These are phyloP conservation scores for Macrocybe gigantea DNA, from an alignment of 768 basidiomycete species.

Conservation along the genomic window DNA sequence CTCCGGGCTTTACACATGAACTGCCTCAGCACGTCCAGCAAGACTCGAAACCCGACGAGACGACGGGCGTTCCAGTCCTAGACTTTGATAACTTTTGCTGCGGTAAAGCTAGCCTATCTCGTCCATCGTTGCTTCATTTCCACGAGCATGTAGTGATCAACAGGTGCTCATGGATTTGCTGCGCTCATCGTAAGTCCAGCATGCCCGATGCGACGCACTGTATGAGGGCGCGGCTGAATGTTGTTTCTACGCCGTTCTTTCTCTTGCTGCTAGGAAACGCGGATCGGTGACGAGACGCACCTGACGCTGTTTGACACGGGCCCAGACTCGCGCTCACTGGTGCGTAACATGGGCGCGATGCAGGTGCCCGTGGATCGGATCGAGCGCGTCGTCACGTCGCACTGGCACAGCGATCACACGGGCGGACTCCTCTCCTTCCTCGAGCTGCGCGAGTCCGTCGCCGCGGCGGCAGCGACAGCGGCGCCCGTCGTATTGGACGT, in stretches of 20 bases:
- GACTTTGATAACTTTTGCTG: conserved; percentile 71
- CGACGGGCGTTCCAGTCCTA: conserved; percentile 52
- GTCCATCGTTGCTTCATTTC: background rate
- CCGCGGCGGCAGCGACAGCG: conserved; percentile 24
- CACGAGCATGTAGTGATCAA: background rate
- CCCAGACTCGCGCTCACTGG: conserved; percentile 68
- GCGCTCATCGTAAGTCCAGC: conserved; percentile 56
- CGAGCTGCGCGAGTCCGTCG: conserved; percentile 28
- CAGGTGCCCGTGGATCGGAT: conserved; percentile 47
- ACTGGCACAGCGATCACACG: conserved; percentile 78
- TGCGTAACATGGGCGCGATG: conserved; percentile 65
- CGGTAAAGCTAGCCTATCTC: conserved; percentile 16
- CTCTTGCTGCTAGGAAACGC: conserved; percentile 43
- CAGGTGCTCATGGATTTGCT: conserved; percentile 84
- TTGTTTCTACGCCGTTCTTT: no score
- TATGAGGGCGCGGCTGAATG: background rate
- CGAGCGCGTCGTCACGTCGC: conserved; percentile 62
- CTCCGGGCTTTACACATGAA: conserved; percentile 75
- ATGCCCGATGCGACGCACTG: background rate
- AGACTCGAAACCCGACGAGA: conserved; percentile 33
- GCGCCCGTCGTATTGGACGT: conserved; percentile 43
- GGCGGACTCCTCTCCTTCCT: conserved; percentile 70
- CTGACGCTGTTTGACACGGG: conserved; percentile 81
- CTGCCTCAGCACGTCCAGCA: conserved; percentile 54
- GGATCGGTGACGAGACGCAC: conserved; percentile 37